Evolutionary conservation across 2,329 filamentous ascomycete genomes (phyloP).

Genomic region (Elsinoe necatrix): DNA sequence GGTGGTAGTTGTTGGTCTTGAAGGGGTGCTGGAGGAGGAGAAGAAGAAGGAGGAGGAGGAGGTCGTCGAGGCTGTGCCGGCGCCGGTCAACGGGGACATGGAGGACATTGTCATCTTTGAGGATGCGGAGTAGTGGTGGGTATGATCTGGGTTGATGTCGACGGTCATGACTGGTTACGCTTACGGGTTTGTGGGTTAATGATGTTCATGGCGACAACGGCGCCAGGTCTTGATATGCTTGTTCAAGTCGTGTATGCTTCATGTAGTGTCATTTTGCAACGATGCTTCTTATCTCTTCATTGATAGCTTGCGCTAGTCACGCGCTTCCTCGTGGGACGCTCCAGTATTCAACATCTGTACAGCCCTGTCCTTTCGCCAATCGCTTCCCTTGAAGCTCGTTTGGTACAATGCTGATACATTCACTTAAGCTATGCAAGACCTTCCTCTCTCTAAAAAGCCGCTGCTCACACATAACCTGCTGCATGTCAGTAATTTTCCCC

Average conservation of each 20-base stretch:
- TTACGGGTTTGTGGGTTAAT: neutral
- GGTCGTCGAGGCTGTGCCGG: constrained; percentile 14
- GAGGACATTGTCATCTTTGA: constrained; percentile 26
- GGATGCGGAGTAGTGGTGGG: constrained; percentile 17
- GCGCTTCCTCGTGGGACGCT: too few relatives aligned
- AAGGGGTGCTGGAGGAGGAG: constrained; percentile 17
- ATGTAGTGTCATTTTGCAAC: constrained; percentile 3
- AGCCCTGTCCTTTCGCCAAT: neutral
- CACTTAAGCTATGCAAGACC: constrained; percentile 3
- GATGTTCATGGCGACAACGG: constrained; percentile 11
- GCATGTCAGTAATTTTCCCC: neutral
- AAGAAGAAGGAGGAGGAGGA: constrained; percentile 17
- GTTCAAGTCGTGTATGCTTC: constrained; percentile 11
- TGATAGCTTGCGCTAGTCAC: too few relatives aligned
- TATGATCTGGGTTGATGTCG: neutral
- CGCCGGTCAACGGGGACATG: constrained; percentile 17
- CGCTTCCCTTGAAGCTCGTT: neutral
- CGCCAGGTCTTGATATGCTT: neutral
- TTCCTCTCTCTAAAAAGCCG: neutral
- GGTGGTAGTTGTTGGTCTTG: constrained; percentile 21
- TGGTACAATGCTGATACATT: constrained; percentile 8
- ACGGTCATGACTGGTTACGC: neutral
- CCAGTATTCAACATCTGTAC: neutral
- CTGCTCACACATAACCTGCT: constrained; percentile 7
- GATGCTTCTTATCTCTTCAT: neutral